Evolutionary conservation across 2,329 filamentous ascomycete species (phyloP).

Genomic region (Fusarium verticillioides): DNA sequence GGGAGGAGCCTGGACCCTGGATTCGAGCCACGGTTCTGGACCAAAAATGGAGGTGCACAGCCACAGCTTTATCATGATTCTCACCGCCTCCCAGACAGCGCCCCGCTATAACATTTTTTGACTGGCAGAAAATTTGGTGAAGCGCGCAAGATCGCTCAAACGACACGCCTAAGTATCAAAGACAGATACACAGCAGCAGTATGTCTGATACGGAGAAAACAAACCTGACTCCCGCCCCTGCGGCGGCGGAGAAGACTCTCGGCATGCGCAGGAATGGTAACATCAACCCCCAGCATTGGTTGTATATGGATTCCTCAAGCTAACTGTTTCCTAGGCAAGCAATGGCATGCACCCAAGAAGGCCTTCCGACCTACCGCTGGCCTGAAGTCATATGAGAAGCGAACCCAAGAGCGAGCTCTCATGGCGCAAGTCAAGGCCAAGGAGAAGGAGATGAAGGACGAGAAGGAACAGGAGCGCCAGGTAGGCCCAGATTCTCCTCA

Average conservation of each 20-base stretch:
- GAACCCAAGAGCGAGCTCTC: conserved; percentile 75
- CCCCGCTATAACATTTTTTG: conserved; percentile 41
- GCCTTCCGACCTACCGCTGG: conserved; percentile 86
- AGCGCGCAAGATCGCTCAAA: conserved; percentile 14
- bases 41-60: conserved; percentile 10
- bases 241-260: conserved; percentile 54
- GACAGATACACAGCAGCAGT: conserved; percentile 25
- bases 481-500: conserved; percentile 58
- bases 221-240: conserved; percentile 49
- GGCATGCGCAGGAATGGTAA: conserved; percentile 88
- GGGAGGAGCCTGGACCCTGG: conserved; percentile 38
- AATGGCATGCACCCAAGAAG: conserved; percentile 87
- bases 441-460: conserved; percentile 95
- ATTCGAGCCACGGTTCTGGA: conserved; percentile 35
- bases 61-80: conserved; percentile 20
- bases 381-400: conserved; percentile 81
- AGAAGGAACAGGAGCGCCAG: conserved; percentile 90
- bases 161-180: conserved; percentile 16
- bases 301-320: not conserved
- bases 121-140: conserved; percentile 45
- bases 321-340: conserved; percentile 74
- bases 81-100: conserved; percentile 35
- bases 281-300: not conserved
- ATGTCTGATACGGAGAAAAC: conserved; percentile 57
- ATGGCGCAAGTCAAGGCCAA: conserved; percentile 86